Evolutionary conservation across 371 early-diverging fungal genomes (phyloP).

Genomic region (Thermomucor indicae-seudaticae): DNA sequence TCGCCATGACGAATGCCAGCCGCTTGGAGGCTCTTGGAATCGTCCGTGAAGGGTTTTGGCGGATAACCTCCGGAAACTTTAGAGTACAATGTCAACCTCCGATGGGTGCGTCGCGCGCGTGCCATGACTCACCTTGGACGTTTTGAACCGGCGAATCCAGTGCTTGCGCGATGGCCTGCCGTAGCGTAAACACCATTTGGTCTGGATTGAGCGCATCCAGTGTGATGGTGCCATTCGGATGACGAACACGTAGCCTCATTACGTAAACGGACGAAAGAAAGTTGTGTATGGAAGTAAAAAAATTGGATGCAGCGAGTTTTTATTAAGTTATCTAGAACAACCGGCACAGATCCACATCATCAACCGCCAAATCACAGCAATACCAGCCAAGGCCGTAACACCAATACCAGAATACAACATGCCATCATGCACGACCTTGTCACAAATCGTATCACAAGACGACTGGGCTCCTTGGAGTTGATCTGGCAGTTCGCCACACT

Average conservation of each 20-base stretch:
- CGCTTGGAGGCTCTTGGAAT: conserved; percentile 5
- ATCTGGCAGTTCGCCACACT: conserved; percentile 15
- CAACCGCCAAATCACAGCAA: conserved; percentile 21
- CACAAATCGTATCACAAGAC: conserved; percentile 20
- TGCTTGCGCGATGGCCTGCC: conserved; percentile 4
- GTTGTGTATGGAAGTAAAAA: background rate
- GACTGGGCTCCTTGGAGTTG: background rate
- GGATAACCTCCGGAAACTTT: conserved; percentile 45
- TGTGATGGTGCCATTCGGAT: conserved; percentile 14
- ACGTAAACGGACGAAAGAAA: background rate
- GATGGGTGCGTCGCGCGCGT: background rate
- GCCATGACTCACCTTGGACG: conserved; percentile 6
- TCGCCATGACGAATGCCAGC: conserved; percentile 34
- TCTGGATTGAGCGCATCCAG: conserved; percentile 6
- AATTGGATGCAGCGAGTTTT: background rate
- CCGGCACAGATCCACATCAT: conserved; percentile 21
- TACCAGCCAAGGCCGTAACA: conserved; percentile 19
- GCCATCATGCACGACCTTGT: conserved; percentile 21
- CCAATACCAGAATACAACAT: conserved; percentile 25
- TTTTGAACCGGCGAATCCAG: background rate
- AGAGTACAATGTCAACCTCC: background rate
- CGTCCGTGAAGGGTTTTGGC: conserved; percentile 23
- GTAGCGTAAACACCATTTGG: conserved; percentile 6
- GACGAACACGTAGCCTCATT: conserved; percentile 24
- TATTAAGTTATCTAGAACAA: conserved; percentile 1